Evolutionary conservation across 2,329 filamentous ascomycete species (phyloP), one percentile per base, ranked within the genome.

Genomic region (Nemania sp.): DNA sequence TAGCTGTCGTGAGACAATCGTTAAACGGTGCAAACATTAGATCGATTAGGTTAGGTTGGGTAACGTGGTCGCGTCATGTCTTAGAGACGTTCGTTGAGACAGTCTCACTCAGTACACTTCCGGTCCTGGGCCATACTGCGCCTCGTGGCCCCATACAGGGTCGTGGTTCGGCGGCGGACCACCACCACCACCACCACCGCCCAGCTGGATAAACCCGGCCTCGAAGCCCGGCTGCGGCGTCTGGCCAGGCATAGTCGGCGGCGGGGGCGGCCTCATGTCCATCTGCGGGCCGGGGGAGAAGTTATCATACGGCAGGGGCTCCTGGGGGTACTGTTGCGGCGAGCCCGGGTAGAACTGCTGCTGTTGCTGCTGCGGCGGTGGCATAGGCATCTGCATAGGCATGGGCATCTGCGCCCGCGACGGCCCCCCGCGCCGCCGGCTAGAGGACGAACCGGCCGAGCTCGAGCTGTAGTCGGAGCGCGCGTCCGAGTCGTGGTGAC

Each of bases 131-230:
- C 59, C 41, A 26, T 69, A 57, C 10, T 61, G 59, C 3, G 55
- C 38, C 10, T 60, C 55, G 45, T 57, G 38, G 15, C 65, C 68
- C 72, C 73, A 74, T 24, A 54, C 60, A 5, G 67, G 68, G 20
- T 71, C 70, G 3, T 56, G 67, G 13, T 62, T 58, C 5, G 67
- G 70, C 3, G 67, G 67, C n/a, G 49, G 59, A 20, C 71, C 69
- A 15, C 67, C 67, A 29, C 61, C 61, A 15, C 68, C 62, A 20
- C 71, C 69, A 15, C 67, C 67, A 29, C 61, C 61, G n/a, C 68
- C 69, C 6, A 77, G 49, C 61, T 77, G 74, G 43, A 77, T 75
- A 58, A 77, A 77, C 29, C 75, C 75, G 45, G 45, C 65, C n/a
- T 75, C 73, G 43, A 77, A 77, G 0, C 73, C 74, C 3, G 69